phyloP scores from a whole-genome alignment of 257 asterid genomes.

The Ilex asprella region DNA sequence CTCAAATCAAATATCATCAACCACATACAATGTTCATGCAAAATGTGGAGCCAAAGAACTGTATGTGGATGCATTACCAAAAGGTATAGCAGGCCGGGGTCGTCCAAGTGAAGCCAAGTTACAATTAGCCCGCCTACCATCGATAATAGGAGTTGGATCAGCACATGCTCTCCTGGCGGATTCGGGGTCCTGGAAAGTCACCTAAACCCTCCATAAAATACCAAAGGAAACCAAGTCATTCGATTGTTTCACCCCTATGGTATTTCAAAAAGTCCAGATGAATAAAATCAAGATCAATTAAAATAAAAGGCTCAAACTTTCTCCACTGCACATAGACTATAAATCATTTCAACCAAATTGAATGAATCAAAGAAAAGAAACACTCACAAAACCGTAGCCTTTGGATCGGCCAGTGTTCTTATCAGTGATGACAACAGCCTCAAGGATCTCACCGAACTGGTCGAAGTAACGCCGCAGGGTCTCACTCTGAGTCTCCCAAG shows the following conservation, averaged over 20 bases:
- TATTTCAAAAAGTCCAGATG: too few relatives aligned
- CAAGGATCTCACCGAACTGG: too few relatives aligned
- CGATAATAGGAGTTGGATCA: slow-evolving; percentile 87
- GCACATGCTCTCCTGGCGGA: slow-evolving; percentile 94
- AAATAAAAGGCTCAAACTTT: neutral
- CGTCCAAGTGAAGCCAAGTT: slow-evolving; percentile 94
- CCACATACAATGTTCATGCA: too few relatives aligned
- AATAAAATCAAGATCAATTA: neutral
- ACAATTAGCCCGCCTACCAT: slow-evolving; percentile 96
- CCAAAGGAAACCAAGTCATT: slow-evolving; percentile 52
- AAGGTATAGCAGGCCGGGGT: slow-evolving; percentile 68
- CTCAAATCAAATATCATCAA: too few relatives aligned
- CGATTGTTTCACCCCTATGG: slow-evolving; percentile 17
- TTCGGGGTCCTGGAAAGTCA: slow-evolving; percentile 29
- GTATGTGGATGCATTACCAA: slow-evolving; percentile 42
- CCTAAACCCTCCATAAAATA: slow-evolving; percentile 89
- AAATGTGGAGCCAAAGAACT: too few relatives aligned
- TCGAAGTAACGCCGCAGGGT: too few relatives aligned
- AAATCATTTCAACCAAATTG: too few relatives aligned
- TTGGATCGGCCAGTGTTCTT: slow-evolving; percentile 98
- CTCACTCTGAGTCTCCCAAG: too few relatives aligned
- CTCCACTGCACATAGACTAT: neutral
- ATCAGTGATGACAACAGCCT: slow-evolving; percentile 32
- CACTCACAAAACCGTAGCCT: slow-evolving; percentile 97
- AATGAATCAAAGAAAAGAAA: neutral